Conservation (phyloP, 768 basidiomycete species). For the Macrolepiota dolichaula region DNA sequence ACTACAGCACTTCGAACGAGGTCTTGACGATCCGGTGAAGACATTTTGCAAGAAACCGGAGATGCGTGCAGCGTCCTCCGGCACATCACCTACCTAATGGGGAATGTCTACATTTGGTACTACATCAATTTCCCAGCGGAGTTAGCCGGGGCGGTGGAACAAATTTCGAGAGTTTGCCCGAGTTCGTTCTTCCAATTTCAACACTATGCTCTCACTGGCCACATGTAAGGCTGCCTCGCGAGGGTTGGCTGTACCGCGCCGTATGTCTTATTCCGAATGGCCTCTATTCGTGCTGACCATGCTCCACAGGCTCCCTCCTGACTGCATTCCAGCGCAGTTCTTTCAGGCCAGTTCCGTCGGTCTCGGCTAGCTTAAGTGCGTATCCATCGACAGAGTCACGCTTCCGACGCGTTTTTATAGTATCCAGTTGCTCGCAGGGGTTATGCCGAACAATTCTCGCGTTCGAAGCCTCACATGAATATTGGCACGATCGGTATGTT, state of each 20-base stretch:
- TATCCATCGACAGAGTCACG: conserved; percentile 12
- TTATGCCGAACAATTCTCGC: conserved; percentile 77
- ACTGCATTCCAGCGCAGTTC: conserved; percentile 34
- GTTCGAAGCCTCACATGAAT: conserved; percentile 90
- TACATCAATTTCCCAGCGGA: conserved; percentile 15
- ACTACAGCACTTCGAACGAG: conserved; percentile 78
- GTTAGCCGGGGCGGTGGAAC: conserved; percentile 19
- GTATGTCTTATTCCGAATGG: conserved; percentile 25
- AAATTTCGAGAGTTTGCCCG: conserved; percentile 20
- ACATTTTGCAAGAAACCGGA: conserved; percentile 31
- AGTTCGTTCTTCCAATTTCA: conserved; percentile 17
- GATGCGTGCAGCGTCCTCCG: conserved; percentile 15
- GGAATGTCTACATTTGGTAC: conserved; percentile 13
- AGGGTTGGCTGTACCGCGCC: conserved; percentile 40
- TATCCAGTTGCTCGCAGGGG: conserved; percentile 52
- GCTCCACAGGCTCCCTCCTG: conserved; percentile 29
- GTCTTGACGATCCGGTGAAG: conserved; percentile 60
- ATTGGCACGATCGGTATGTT: conserved; percentile 85
- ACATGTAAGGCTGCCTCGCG: conserved; percentile 48
- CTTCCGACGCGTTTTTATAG: conserved; percentile 2
- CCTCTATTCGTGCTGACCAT: neutral
- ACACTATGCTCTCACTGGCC: conserved; percentile 50
- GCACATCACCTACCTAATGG: conserved; percentile 15
- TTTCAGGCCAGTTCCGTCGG: conserved; percentile 23
- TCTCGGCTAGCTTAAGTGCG: conserved; percentile 25